phyloP scores from a whole-genome alignment of 139 green algal species.

The Limnomonas spitsbergensis region DNA sequence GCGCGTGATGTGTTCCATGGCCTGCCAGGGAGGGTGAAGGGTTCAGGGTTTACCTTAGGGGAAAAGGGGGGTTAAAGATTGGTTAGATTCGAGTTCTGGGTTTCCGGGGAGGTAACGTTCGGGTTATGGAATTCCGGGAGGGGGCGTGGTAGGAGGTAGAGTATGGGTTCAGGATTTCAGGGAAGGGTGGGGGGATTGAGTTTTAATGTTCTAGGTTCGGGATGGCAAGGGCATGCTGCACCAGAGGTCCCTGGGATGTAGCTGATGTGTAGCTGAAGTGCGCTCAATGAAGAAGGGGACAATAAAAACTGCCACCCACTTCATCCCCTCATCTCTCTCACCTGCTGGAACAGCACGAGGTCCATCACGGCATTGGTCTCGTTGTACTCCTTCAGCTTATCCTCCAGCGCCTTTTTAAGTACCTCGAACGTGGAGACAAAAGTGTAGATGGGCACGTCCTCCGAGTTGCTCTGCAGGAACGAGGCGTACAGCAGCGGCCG shows the following conservation, averaged over 20 bases:
- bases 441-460: conserved; percentile 38
- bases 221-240: too few species aligned
- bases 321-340: neutral
- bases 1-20: conserved; percentile 78
- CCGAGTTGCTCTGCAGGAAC: conserved; percentile 38
- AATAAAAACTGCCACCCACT: too few species aligned
- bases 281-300: too few species aligned
- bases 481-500: conserved; percentile 63
- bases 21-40: conserved; percentile 36
- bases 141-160: too few species aligned
- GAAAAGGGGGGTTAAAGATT: neutral
- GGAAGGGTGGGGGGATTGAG: too few species aligned
- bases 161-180: too few species aligned
- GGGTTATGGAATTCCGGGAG: too few species aligned
- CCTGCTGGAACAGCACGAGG: conserved; percentile 78
- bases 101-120: neutral
- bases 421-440: conserved; percentile 43
- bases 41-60: neutral
- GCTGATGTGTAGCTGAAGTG: too few species aligned
- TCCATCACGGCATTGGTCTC: conserved; percentile 81
- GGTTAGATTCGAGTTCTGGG: neutral
- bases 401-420: conserved; percentile 71
- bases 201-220: too few species aligned
- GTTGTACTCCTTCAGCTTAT: conserved; percentile 86
- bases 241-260: too few species aligned